Evolutionary conservation across 305 asterid species (phyloP).

Genomic region (Andrographis paniculata): DNA sequence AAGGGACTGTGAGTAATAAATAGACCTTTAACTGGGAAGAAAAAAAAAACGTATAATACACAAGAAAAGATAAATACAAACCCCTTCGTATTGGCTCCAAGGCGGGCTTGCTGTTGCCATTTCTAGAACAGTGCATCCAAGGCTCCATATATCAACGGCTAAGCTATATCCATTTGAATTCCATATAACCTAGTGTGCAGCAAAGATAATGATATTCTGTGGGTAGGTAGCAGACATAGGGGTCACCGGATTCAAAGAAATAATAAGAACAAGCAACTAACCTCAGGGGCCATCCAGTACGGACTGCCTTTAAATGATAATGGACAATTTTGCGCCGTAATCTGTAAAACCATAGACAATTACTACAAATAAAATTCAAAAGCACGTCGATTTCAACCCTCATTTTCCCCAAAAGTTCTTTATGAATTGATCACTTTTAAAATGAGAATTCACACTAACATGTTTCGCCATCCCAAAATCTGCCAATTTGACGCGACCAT

Average conservation of each 20-base stretch:
- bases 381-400: background rate
- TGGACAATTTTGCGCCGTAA: conserved; percentile 9
- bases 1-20: too few species aligned
- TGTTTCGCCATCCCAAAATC: conserved; percentile 98
- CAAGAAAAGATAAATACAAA: conserved; percentile 17
- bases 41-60: too few species aligned
- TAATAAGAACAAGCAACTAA: conserved; percentile 17
- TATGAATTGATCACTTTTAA: background rate
- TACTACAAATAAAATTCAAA: background rate
- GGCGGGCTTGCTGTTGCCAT: conserved; percentile 90
- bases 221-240: background rate
- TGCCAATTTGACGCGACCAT: conserved; percentile 94
- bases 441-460: conserved; percentile 38
- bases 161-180: conserved; percentile 43
- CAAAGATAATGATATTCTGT: conserved; percentile 15
- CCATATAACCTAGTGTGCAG: conserved; percentile 54
- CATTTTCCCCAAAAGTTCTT: background rate
- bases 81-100: conserved; percentile 98
- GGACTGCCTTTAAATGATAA: conserved; percentile 71
- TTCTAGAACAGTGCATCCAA: conserved; percentile 92
- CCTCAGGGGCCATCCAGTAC: conserved; percentile 98
- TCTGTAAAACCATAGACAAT: conserved; percentile 4
- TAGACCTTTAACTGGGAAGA: too few species aligned
- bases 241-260: background rate
- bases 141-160: conserved; percentile 92